Evolutionary conservation across 768 basidiomycete species (phyloP).

Genomic region (Trametes villosa): DNA sequence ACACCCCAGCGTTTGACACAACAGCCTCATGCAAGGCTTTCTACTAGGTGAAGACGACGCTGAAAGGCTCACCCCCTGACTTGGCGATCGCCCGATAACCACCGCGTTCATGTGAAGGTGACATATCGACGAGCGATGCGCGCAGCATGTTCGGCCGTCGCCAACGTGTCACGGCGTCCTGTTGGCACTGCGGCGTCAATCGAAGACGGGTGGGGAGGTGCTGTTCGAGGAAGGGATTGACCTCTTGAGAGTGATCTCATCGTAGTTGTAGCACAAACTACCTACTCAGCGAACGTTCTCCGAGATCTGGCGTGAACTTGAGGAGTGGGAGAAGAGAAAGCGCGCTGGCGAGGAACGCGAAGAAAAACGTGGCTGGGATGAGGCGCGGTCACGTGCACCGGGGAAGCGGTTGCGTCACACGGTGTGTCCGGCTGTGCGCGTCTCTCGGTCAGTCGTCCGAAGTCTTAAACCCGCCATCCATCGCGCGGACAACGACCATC

Average conservation of each 20-base stretch:
- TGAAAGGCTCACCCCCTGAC: no score
- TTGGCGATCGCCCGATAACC: no score
- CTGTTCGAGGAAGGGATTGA: background rate
- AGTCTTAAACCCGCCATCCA: constrained; percentile 2
- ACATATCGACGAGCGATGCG: background rate
- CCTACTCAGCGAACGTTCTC: background rate
- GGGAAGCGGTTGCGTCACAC: constrained; percentile 10
- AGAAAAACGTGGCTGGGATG: background rate
- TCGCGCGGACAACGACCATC: background rate
- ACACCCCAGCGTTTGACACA: no score
- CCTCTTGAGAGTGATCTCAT: background rate
- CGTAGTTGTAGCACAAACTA: background rate
- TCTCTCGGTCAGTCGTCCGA: background rate
- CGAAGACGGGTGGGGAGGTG: background rate
- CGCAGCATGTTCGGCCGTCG: background rate
- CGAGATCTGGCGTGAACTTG: background rate
- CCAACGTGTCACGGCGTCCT: background rate
- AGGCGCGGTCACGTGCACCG: constrained; percentile 12
- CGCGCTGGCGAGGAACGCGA: background rate
- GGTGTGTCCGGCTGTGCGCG: constrained; percentile 10
- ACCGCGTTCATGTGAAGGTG: no score
- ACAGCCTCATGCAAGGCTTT: no score
- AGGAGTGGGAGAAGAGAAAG: background rate
- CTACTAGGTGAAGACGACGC: no score
- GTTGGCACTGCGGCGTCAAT: background rate